Percentiles rank a stretch among this genome's conserved stretches.
Conservation (phyloP, 2,329 filamentous ascomycete species). For the Diaporthe destruens region DNA sequence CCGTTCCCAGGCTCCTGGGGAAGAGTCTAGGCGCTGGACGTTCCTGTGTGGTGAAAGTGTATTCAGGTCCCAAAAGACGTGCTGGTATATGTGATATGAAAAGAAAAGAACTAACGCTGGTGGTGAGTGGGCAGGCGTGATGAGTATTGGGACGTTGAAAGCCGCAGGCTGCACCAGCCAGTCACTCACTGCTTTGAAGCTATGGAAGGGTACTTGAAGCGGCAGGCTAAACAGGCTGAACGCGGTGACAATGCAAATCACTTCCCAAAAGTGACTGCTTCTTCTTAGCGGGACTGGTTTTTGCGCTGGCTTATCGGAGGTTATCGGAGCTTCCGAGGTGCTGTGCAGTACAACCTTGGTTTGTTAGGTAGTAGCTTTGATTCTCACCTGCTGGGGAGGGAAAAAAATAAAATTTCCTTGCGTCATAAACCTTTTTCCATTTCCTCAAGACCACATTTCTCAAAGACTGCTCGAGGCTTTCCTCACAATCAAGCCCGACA, state of each 20-base stretch:
- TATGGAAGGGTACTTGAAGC: conserved; percentile 1
- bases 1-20: neutral
- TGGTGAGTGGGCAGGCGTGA: neutral
- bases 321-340: conserved; percentile 35
- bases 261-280: neutral
- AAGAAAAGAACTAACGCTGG: neutral
- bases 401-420: conserved; percentile 38
- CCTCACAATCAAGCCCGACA: conserved; percentile 45
- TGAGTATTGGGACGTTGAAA: conserved; percentile 6
- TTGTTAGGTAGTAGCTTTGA: conserved; percentile 20
- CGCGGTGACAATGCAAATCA: neutral
- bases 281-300: conserved; percentile 6
- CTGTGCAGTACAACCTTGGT: conserved; percentile 26
- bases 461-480: neutral
- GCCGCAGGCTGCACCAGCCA: neutral
- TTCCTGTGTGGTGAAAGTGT: neutral
- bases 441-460: conserved; percentile 31
- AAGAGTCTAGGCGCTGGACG: neutral
- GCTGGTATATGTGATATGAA: neutral
- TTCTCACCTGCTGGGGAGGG: neutral
- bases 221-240: conserved; percentile 6
- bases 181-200: neutral
- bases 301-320: conserved; percentile 35
- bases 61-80: neutral
- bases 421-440: conserved; percentile 42